Base-by-base conservation (phyloP, 225 moss, liverwort and hornwort species). In the Straminergon stramineum region DNA sequence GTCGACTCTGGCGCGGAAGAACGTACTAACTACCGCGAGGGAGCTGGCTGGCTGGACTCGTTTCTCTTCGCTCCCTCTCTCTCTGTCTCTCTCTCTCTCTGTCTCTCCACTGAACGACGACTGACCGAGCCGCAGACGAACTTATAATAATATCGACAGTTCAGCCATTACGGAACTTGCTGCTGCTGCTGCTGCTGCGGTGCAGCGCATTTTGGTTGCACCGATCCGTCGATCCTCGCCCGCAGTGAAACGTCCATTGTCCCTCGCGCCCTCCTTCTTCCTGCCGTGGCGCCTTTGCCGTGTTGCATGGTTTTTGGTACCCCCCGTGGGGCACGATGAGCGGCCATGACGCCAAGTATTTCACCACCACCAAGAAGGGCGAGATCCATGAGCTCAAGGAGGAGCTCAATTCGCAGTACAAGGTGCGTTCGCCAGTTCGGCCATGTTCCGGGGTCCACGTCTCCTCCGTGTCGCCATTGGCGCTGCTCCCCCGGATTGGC, bases 351-450 rank as follows among this genome's bases (percentile, higher is more conserved):
- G 95, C 97, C 88, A 99, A 99, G 90, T 99, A 99, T 79, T 99
- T 99, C 93, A 99, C 99, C 75, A 99, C 99, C 88, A 99, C 99
- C 28, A 99, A 99, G 91, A 99, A 99, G 92, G 99, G 97, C 84
- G 99, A 99, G 95, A 99, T 99, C 89, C 99, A 99, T 89, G 99
- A 99, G 99, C 97, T 99, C 93, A 99, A 99, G 91, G 99, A 99
- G 91, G 99, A 99, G 99, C 99, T 99, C 96, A 97, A 99, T 94
- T 99, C 99, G 66, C 99, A 99, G 94, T 99, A 99, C 88, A 99
- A 99, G 98, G 98, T 98, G 68, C 87, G 81, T 67, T 84, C 23
- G 31, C 55, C 52, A 19, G 52, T 51, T 84, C 32, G 56, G 39
- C 60, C 61, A 41, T 61, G 52, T 52, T 22, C 24, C 5, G 13